A percentile compares a stretch with the other conserved stretches of the same genome.
These are phyloP conservation scores for Acer yangbiense DNA, from an alignment of 345 rosid genomes.

Conservation along the genomic window DNA sequence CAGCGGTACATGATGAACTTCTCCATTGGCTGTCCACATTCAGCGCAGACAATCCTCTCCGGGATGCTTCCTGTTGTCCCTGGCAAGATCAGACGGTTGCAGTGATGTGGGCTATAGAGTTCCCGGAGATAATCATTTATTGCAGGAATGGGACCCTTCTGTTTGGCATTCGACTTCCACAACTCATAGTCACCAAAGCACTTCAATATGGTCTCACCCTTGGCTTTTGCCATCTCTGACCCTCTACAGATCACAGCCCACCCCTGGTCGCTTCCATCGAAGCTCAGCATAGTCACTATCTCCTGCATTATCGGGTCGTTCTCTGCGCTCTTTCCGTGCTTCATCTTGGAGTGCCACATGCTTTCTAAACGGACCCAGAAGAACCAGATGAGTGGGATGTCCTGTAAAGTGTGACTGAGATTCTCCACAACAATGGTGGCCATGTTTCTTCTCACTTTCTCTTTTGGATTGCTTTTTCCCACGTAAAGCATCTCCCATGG, in stretches of 20 bases:
- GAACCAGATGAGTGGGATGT: constrained; percentile 34
- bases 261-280: constrained; percentile 57
- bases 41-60: constrained; percentile 56
- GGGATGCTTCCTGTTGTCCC: constrained; percentile 43
- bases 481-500: constrained; percentile 52
- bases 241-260: constrained; percentile 58
- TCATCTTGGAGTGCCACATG: constrained; percentile 70
- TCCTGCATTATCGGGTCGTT: constrained; percentile 55
- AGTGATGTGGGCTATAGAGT: constrained; percentile 42
- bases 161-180: constrained; percentile 23
- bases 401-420: constrained; percentile 36
- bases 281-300: constrained; percentile 54
- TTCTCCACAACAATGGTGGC: constrained; percentile 12
- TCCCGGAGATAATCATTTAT: constrained; percentile 32
- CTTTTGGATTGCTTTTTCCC: constrained; percentile 51
- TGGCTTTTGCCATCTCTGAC: constrained; percentile 41
- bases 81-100: constrained; percentile 56
- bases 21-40: constrained; percentile 58
- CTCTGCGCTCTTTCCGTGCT: constrained; percentile 36
- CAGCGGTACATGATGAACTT: constrained; percentile 64
- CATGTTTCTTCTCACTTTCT: constrained; percentile 32
- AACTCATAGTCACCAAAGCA: constrained; percentile 21
- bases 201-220: constrained; percentile 26
- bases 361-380: constrained; percentile 66
- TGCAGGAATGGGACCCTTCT: constrained; percentile 46